phyloP scores from a whole-genome alignment of 768 basidiomycete genomes.

The Lyophyllum atratum region DNA sequence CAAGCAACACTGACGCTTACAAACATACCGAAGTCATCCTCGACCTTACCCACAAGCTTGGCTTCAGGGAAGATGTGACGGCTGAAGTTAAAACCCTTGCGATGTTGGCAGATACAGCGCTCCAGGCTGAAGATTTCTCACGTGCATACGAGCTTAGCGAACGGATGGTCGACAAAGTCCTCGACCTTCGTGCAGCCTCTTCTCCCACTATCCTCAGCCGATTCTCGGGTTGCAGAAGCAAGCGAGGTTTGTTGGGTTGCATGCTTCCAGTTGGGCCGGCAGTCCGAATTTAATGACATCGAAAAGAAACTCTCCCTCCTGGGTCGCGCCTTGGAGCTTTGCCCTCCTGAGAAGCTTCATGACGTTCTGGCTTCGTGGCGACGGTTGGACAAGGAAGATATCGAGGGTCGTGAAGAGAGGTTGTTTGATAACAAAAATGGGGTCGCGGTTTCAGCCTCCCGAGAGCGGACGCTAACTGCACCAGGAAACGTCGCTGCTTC shows the following conservation, averaged over 20 bases:
- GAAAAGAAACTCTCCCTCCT: conserved; percentile 69
- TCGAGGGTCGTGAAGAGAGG: conserved; percentile 49
- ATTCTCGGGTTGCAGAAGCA: conserved; percentile 54
- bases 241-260: conserved; percentile 88
- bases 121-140: conserved; percentile 78
- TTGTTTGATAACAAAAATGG: conserved; percentile 30
- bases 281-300: conserved; percentile 72
- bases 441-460: conserved; percentile 17
- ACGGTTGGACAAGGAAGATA: conserved; percentile 67
- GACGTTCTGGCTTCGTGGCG: conserved; percentile 83
- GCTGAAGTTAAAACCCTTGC: conserved; percentile 83
- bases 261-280: conserved; percentile 85
- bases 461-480: conserved; percentile 18
- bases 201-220: conserved; percentile 28
- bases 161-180: conserved; percentile 67
- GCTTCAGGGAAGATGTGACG: conserved; percentile 68
- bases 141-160: conserved; percentile 73
- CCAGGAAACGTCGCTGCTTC: conserved; percentile 47
- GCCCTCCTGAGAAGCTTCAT: conserved; percentile 77
- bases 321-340: conserved; percentile 82
- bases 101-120: conserved; percentile 89
- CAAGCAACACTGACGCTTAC: conserved; percentile 84
- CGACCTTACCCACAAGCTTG: conserved; percentile 88
- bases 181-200: conserved; percentile 42
- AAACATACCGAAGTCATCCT: conserved; percentile 91